Evolutionary conservation across 2,329 filamentous ascomycete species (phyloP), one percentile per base, ranked within the genome.

Genomic region (Chrysoporthe austroafricana): DNA sequence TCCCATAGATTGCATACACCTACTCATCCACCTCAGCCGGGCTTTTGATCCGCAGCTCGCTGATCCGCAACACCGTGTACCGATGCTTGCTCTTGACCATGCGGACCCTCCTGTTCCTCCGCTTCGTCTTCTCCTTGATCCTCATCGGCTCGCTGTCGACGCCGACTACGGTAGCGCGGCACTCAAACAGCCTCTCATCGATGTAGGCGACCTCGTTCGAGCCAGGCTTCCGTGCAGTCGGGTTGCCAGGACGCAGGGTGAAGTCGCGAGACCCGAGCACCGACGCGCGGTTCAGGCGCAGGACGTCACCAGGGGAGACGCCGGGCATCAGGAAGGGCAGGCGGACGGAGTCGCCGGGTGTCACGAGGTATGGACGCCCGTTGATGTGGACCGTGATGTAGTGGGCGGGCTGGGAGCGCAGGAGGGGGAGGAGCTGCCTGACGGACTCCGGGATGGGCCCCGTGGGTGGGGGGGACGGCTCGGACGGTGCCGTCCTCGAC

Each of bases 11-110:
- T 16, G 32, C 26, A 16, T 21, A 32, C 5, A 5, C 21, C 60
- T 69, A 72, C 6, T 42, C 52, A 70, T 79, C 78, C 63, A 83
- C 74, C 62, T 83, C 80, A 61, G 80, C 81, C 61, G 77, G 70
- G 32, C 73, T 76, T 72, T 84, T 83, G 67, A 97, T 84, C 76
- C 86, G 90, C 71, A 98, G 77, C 80, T 98, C 92, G 76, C 91
- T 91, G 71, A 99, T 91, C 76, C 90, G 86, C 79, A 99, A 76
- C 32, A 97, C 87, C 2, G 96, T 99, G 79, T 91, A 97, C 75
- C 88, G 86, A 77, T 97, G 93, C 86, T 99, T 97, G 84, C 93
- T 97, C 82, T 86, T 90, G 11, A 96, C 91, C 68, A 86, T 88
- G 83, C 89, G 93, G 62, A 87, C 85, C 76, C 91, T 85, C 76